Evolutionary conservation across 768 basidiomycete genomes (phyloP).

Genomic region (Tremella yokohamensis): DNA sequence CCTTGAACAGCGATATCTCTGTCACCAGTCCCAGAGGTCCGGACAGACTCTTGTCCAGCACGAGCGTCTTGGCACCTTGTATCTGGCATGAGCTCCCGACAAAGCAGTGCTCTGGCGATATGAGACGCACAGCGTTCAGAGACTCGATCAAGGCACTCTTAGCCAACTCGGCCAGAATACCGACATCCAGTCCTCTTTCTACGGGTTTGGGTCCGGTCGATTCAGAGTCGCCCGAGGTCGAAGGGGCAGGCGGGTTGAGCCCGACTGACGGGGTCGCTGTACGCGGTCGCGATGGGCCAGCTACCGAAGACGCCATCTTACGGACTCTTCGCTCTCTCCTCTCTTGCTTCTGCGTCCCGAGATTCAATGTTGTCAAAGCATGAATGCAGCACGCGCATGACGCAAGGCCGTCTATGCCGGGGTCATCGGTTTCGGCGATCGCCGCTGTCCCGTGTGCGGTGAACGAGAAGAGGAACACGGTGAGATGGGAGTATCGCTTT

Average conservation of each 20-base stretch:
- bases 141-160: conserved; percentile 77
- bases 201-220: conserved; percentile 26
- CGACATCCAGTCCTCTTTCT: conserved; percentile 38
- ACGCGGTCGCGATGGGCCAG: conserved; percentile 5
- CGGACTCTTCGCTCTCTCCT: no score
- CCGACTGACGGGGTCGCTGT: background rate
- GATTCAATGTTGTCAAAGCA: no score
- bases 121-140: conserved; percentile 57
- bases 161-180: conserved; percentile 67
- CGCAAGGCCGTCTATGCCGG: no score
- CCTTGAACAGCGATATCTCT: conserved; percentile 89
- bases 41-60: conserved; percentile 80
- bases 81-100: conserved; percentile 26
- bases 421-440: no score
- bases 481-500: background rate
- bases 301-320: conserved; percentile 4
- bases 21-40: conserved; percentile 93
- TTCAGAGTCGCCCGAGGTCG: conserved; percentile 45
- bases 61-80: conserved; percentile 84
- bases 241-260: conserved; percentile 37
- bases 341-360: no score
- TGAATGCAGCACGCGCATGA: no score
- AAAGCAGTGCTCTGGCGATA: background rate
- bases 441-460: background rate
- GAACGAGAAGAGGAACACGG: no score